phyloP scores from a whole-genome alignment of 768 basidiomycete species.

The Podaxis sp. region DNA sequence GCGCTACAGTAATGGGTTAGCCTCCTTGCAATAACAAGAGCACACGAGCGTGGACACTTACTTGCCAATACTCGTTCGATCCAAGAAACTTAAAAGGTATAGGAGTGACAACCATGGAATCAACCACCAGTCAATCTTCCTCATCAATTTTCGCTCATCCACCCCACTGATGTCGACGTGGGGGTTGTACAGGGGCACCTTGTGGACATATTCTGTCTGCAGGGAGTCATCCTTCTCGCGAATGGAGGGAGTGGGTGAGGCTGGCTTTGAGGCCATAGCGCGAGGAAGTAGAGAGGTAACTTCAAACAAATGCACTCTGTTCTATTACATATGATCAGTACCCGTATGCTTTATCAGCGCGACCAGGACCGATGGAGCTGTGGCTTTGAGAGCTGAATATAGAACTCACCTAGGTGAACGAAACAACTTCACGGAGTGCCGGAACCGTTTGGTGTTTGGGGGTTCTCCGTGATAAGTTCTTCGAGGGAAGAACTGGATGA shows the following conservation, averaged over 20 bases:
- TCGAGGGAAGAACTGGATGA: background rate
- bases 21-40: background rate
- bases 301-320: background rate
- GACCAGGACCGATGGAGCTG: background rate
- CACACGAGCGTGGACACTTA: conserved; percentile 24
- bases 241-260: conserved; percentile 2
- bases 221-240: conserved; percentile 9
- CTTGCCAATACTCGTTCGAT: conserved; percentile 54
- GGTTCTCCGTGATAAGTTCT: background rate
- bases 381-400: background rate
- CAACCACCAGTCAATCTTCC: conserved; percentile 68
- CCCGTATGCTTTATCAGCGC: background rate
- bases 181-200: conserved; percentile 14
- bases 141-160: conserved; percentile 66
- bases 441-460: background rate
- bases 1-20: conserved; percentile 33
- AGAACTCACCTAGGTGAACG: background rate
- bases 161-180: conserved; percentile 13
- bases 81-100: conserved; percentile 71
- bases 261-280: conserved; percentile 2
- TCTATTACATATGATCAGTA: background rate
- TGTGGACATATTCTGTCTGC: background rate
- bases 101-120: conserved; percentile 74
- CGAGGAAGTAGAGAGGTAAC: background rate
- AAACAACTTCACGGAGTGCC: background rate